These are phyloP conservation scores for Lactarius pseudohatsudake DNA, from an alignment of 768 basidiomycete genomes.

Conservation along the genomic window DNA sequence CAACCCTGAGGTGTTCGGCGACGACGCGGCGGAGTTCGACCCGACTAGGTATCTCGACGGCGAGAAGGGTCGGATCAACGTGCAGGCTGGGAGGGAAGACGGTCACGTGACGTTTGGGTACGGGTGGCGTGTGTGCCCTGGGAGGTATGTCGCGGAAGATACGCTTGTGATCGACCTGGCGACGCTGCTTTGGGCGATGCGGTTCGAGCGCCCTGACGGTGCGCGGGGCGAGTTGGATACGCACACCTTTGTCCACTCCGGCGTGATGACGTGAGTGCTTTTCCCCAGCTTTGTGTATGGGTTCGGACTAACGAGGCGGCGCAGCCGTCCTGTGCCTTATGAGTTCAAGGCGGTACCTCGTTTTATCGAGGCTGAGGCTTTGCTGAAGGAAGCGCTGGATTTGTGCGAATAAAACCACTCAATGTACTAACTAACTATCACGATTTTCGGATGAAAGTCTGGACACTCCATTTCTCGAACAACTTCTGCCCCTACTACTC, in stretches of 20 bases:
- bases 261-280: not conserved
- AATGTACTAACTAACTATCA: no score
- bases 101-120: conserved; percentile 26
- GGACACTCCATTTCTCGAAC: not conserved
- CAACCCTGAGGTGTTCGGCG: not conserved
- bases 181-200: not conserved
- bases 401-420: not conserved
- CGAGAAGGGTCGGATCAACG: conserved; percentile 2
- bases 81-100: conserved; percentile 31
- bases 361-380: conserved; percentile 7
- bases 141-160: not conserved
- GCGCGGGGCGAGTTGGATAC: not conserved
- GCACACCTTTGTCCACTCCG: not conserved
- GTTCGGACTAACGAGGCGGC: not conserved
- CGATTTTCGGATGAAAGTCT: not conserved
- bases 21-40: not conserved
- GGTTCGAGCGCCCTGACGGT: not conserved
- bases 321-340: conserved; percentile 24
- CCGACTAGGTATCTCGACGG: not conserved
- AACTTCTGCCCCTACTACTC: no score
- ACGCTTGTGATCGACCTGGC: not conserved
- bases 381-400: not conserved
- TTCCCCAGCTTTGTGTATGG: not conserved
- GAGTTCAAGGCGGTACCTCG: conserved; percentile 25
- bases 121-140: not conserved